phyloP scores from a whole-genome alignment of 2,329 filamentous ascomycete genomes.

The Proliferodiscus dingleyae region DNA sequence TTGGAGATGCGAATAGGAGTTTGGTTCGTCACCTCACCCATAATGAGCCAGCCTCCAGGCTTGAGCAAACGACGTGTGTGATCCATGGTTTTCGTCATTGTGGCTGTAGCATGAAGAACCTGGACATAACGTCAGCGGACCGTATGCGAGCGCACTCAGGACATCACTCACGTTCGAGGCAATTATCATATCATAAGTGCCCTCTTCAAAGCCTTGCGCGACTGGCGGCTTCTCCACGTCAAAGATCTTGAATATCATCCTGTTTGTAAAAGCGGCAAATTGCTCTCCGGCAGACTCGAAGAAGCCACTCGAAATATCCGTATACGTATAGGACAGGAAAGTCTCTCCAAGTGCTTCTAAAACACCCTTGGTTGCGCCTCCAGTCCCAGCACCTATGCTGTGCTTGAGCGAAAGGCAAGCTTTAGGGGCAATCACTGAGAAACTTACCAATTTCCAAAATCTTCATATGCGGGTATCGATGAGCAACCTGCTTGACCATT shows the following conservation, averaged over 20 bases:
- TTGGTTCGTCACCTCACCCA: conserved; percentile 27
- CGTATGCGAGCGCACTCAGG: too few species aligned
- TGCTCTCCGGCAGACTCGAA: conserved; percentile 34
- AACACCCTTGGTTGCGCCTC: conserved; percentile 36
- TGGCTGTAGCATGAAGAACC: conserved; percentile 23
- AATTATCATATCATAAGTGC: conserved; percentile 20
- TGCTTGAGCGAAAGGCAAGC: too few species aligned
- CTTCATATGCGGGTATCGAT: conserved; percentile 17
- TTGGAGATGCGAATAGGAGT: conserved; percentile 23
- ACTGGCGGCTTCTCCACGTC: conserved; percentile 13
- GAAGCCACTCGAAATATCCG: conserved; percentile 40
- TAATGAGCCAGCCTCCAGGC: conserved; percentile 27
- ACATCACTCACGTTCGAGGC: conserved; percentile 21
- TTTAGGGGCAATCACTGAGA: too few species aligned
- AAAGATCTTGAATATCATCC: conserved; percentile 29
- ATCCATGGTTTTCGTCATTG: conserved; percentile 22
- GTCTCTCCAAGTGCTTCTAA: conserved; percentile 30
- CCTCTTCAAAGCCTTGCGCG: conserved; percentile 16
- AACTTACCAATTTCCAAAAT: conserved; percentile 28
- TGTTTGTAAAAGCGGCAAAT: conserved; percentile 20
- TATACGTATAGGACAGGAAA: conserved; percentile 41
- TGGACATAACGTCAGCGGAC: too few species aligned
- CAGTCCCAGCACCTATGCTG: conserved; percentile 43
- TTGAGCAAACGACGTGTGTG: conserved; percentile 29
- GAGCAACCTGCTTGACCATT: conserved; percentile 17